A percentile compares a stretch with the other conserved stretches of the same genome.
These are phyloP conservation scores for Platanus orientalis DNA, from an alignment of 164 flowering plant genomes.

Conservation along the genomic window DNA sequence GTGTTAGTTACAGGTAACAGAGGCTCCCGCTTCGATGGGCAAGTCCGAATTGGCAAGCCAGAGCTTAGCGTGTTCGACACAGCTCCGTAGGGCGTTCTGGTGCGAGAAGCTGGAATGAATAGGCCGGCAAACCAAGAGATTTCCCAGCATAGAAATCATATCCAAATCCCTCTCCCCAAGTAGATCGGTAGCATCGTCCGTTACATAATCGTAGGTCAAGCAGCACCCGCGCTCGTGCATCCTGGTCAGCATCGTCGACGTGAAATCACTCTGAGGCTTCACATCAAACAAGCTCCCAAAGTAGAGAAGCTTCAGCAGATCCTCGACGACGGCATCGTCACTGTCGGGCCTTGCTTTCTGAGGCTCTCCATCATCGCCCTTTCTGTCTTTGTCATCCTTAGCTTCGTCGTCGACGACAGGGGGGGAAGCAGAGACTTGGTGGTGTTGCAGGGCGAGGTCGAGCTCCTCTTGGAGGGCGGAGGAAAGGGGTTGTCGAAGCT, in stretches of 20 bases:
- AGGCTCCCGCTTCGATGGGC: constrained; percentile 45
- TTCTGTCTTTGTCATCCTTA: constrained; percentile 3
- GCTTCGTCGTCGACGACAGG: neutral
- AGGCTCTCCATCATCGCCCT: constrained; percentile 3
- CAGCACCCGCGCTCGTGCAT: constrained; percentile 88
- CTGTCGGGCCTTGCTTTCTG: neutral
- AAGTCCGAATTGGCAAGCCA: constrained; percentile 68
- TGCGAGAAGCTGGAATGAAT: constrained; percentile 69
- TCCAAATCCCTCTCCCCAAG: constrained; percentile 86
- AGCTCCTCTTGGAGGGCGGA: constrained; percentile 68
- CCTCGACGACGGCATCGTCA: constrained; percentile 31
- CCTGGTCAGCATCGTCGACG: constrained; percentile 67
- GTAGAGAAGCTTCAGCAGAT: constrained; percentile 65
- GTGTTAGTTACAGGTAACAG: constrained; percentile 53
- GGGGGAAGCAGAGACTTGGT: constrained; percentile 9
- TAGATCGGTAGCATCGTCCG: constrained; percentile 86
- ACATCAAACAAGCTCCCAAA: constrained; percentile 85
- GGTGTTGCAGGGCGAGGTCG: constrained; percentile 26
- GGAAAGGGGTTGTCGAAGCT: constrained; percentile 71
- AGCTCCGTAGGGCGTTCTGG: constrained; percentile 63
- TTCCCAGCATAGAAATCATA: constrained; percentile 53
- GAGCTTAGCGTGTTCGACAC: constrained; percentile 76
- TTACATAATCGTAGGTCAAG: constrained; percentile 86
- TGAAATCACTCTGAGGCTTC: constrained; percentile 65
- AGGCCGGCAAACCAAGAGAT: constrained; percentile 67